Base-by-base conservation (phyloP, 106 monocot species). In the Dioscorea alata region DNA sequence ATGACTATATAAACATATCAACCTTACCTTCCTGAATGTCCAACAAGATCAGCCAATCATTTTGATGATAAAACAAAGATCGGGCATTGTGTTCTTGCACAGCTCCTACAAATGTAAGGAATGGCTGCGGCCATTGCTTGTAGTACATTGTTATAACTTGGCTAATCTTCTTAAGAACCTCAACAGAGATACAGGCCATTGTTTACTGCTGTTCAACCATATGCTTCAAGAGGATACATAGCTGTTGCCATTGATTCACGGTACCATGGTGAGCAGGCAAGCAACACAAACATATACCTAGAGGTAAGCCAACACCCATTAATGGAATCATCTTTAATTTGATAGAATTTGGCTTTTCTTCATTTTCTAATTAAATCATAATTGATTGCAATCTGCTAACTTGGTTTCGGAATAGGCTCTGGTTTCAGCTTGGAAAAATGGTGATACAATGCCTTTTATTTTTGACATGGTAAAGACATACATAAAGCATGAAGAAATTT, bases 211-310 rank as follows among this genome's bases (percentile, higher is more conserved):
- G n/a, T 79, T 50, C 63, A 99, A 92, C 89, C 92, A 59, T 90
- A 93, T 81, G 89, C 92, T 76, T 99, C 97, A 17, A 76, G 97
- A 50, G 97, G 85, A 69, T 99, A 99, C 64, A 70, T 93, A 53
- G 79, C 89, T 73, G 65, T 99, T 70, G 85, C 97, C 33, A 80
- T 99, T 63, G 97, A 99, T 83, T 85, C 89, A 68, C 97, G 97
- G 18, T 99, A 99, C 72, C 97, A 99, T 78, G 97, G 97, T 67
- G 90, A 99, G 81, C 82, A 92, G 32, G 97, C 97, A 15, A 81
- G 61, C 24, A 90, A 48, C 52, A 32, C 19, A 12, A 85, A 85
- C 23, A 85, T 89, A 61, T 99, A 99, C 68, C 28, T 48, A 69
- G 97, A 99, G 67, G 97, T 99, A 86, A 77, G 25, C 50, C 42